Percentiles rank a stretch among this genome's conserved stretches.
Evolutionary conservation across 2,329 filamentous ascomycete genomes (phyloP).

Genomic region (Elsinoe necatrix): DNA sequence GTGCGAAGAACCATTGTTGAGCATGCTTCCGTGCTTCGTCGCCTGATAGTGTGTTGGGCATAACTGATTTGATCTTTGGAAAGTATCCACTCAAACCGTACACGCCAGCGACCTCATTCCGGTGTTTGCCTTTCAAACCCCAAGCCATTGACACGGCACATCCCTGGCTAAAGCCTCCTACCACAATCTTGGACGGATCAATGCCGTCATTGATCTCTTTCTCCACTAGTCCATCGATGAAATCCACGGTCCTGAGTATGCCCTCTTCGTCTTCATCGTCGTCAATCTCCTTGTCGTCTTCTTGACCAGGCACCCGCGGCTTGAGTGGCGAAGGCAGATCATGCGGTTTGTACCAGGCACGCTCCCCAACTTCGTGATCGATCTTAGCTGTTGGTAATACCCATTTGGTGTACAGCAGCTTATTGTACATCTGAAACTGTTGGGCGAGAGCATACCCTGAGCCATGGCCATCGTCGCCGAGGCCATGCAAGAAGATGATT

Average conservation of each 20-base stretch:
- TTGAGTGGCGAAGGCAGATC: slow-evolving; percentile 7
- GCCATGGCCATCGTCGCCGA: slow-evolving; percentile 1
- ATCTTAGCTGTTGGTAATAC: background rate
- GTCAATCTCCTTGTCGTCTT: slow-evolving; percentile 1
- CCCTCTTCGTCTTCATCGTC: slow-evolving; percentile 9
- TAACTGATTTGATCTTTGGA: slow-evolving; percentile 3
- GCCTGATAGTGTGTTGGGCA: background rate
- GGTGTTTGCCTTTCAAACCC: slow-evolving; percentile 6
- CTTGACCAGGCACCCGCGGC: background rate
- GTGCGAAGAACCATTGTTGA: slow-evolving; percentile 1
- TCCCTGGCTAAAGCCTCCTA: slow-evolving; percentile 9
- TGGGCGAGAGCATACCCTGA: background rate
- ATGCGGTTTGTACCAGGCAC: slow-evolving; percentile 4
- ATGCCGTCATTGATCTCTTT: background rate
- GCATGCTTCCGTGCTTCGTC: background rate
- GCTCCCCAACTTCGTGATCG: slow-evolving; percentile 2
- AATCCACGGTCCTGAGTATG: background rate
- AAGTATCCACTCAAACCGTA: slow-evolving; percentile 8
- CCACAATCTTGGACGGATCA: slow-evolving; percentile 1
- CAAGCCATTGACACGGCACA: slow-evolving; percentile 1
- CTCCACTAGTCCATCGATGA: slow-evolving; percentile 1
- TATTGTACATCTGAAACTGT: slow-evolving; percentile 13
- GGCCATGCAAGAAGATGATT: slow-evolving; percentile 8
- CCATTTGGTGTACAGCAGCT: slow-evolving; percentile 7
- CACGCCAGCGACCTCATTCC: background rate